phyloP scores from a whole-genome alignment of 169 alveolate genomes.

The Plasmodium sp. region DNA sequence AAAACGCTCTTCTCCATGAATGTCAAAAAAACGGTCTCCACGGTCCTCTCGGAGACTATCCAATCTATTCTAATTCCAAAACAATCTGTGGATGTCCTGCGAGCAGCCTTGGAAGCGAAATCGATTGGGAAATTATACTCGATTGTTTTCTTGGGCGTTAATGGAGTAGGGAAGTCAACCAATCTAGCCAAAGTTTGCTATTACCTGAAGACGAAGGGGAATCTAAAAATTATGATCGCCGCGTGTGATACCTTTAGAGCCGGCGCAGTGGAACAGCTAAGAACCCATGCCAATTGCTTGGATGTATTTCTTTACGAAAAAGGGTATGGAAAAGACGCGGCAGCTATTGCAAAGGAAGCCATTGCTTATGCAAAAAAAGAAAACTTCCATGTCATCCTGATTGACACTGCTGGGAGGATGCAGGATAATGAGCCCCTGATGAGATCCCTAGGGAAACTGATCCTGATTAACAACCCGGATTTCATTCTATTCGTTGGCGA shows the following conservation, averaged over 20 bases:
- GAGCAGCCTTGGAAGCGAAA: slow-evolving; percentile 93
- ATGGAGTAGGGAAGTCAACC: slow-evolving; percentile 99
- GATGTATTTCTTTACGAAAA: slow-evolving; percentile 97
- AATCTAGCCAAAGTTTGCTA: slow-evolving; percentile 98
- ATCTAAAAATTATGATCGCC: slow-evolving; percentile 95
- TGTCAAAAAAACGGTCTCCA: slow-evolving; percentile 89
- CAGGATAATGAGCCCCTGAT: slow-evolving; percentile 99
- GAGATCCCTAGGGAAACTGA: slow-evolving; percentile 97
- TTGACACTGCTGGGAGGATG: slow-evolving; percentile 99
- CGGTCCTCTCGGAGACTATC: slow-evolving; percentile 88
- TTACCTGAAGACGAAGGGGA: slow-evolving; percentile 95
- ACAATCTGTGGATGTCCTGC: slow-evolving; percentile 90
- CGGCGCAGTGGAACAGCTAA: slow-evolving; percentile 99
- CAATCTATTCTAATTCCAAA: slow-evolving; percentile 92
- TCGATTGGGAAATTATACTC: slow-evolving; percentile 93
- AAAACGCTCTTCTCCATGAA: slow-evolving; percentile 88
- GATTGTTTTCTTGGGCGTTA: slow-evolving; percentile 97
- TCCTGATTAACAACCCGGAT: slow-evolving; percentile 97
- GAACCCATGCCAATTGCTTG: slow-evolving; percentile 96
- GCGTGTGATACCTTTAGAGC: slow-evolving; percentile 99
- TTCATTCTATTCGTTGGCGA: slow-evolving; percentile 99
- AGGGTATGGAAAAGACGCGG: slow-evolving; percentile 99
- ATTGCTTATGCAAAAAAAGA: slow-evolving; percentile 92
- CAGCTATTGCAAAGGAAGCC: slow-evolving; percentile 97
- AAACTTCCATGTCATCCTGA: slow-evolving; percentile 96